These are phyloP conservation scores for Helotiales sp. DNA, from an alignment of 2,329 filamentous ascomycete species.

Conservation along the genomic window DNA sequence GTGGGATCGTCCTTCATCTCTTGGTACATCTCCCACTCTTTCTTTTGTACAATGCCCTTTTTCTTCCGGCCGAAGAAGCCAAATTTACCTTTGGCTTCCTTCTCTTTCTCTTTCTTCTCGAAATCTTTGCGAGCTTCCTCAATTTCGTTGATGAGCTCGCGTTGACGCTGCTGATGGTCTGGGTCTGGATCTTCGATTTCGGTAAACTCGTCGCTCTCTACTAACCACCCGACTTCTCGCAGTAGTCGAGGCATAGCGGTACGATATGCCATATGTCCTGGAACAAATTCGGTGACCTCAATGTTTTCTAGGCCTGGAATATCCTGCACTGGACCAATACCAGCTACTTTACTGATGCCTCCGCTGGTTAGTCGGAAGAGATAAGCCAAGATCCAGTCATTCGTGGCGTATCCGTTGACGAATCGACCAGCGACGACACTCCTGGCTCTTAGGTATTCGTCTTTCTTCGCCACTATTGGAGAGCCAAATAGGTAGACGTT, in stretches of 20 bases:
- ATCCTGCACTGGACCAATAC: conserved; percentile 72
- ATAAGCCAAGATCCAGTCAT: conserved; percentile 97
- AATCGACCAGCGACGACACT: conserved; percentile 91
- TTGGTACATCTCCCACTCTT: conserved; percentile 94
- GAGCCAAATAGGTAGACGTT: conserved; percentile 96
- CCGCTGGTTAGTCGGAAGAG: conserved; percentile 93
- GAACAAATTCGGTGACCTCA: conserved; percentile 80
- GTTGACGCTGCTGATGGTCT: conserved; percentile 82
- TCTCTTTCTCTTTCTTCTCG: conserved; percentile 71
- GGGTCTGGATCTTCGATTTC: conserved; percentile 98
- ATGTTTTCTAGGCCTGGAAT: conserved; percentile 86
- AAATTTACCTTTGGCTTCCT: conserved; percentile 58
- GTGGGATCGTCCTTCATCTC: conserved; percentile 57
- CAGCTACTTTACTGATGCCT: conserved; percentile 85
- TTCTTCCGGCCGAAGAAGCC: conserved; percentile 83
- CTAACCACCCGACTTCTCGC: conserved; percentile 84
- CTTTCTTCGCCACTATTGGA: conserved; percentile 85
- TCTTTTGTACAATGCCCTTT: conserved; percentile 68
- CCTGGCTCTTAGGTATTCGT: conserved; percentile 80
- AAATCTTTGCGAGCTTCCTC: conserved; percentile 88
- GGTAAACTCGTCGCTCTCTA: conserved; percentile 89
- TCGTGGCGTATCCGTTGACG: conserved; percentile 89
- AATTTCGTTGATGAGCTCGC: conserved; percentile 94
- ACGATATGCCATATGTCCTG: conserved; percentile 96
- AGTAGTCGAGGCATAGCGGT: conserved; percentile 86